Conservation (phyloP, 805 yeast species). For the Naumovozyma dairenensis region DNA sequence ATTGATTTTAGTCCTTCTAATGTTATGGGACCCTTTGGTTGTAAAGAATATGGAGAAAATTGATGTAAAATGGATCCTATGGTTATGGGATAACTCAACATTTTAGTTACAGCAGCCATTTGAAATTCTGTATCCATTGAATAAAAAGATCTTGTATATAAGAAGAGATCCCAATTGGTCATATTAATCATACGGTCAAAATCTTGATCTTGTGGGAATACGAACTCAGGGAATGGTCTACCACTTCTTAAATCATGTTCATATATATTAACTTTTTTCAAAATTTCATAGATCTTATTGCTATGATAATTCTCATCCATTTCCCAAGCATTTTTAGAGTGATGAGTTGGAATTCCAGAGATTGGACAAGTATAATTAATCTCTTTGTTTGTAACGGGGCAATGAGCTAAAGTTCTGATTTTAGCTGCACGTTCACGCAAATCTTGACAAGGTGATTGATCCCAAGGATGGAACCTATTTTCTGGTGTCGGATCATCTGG, state of each 20-base stretch:
- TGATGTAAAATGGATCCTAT: conserved; percentile 76
- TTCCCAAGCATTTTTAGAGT: conserved; percentile 82
- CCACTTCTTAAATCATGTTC: conserved; percentile 95
- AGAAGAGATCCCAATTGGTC: conserved; percentile 83
- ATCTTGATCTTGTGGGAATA: conserved; percentile 76
- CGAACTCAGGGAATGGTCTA: conserved; percentile 89
- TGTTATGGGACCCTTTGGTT: conserved; percentile 80
- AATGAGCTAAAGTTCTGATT: conserved; percentile 75
- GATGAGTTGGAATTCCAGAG: conserved; percentile 96
- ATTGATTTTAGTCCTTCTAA: conserved; percentile 88
- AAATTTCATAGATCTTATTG: conserved; percentile 53
- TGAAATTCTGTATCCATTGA: conserved; percentile 97
- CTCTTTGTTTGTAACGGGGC: conserved; percentile 79
- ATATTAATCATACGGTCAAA: conserved; percentile 68
- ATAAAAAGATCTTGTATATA: conserved; percentile 84
- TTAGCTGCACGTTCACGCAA: conserved; percentile 85
- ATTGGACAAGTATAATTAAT: conserved; percentile 83
- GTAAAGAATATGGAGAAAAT: conserved; percentile 71
- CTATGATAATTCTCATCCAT: conserved; percentile 64
- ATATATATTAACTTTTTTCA: conserved; percentile 80
- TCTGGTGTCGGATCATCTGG: conserved; percentile 60
- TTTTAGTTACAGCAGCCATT: conserved; percentile 88
- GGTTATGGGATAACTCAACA: conserved; percentile 87
- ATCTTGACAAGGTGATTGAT: conserved; percentile 80
- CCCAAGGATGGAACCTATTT: conserved; percentile 81